Base-by-base conservation (phyloP, 306 rosid species). In the Trifolium pratense region DNA sequence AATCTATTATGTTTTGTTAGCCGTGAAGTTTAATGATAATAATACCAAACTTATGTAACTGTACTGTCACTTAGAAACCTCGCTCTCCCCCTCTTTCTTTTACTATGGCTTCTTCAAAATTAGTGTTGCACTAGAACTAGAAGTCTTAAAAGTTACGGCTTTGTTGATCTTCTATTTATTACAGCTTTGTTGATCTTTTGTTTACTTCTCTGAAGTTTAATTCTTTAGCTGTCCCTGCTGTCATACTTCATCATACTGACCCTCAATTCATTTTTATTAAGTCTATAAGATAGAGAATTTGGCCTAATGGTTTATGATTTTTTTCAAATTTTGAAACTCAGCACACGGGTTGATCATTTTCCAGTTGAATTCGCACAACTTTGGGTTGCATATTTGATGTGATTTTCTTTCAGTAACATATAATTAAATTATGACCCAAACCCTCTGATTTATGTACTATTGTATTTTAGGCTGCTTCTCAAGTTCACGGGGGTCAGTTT, bases 401-500 rank as follows among this genome's bases (percentile, higher is more conserved):
- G 37, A 37, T 61, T 36, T 79, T 7, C 20, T 56, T 51, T 9
- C 51, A 23, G 45, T 36, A 46, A 55, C 52, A 48, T 51, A 71
- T 59, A 66, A 31, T 45, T 40, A 51, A 66, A 25, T 40, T 18
- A 45, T 67, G 7, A 57, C 14, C 11, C 31, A 5, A 52, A 9
- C 49, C 32, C 37, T 32, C 75, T 53, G 79, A 79, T 40, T 39
- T 69, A 40, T 69, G 42, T 14, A 34, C 31, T 43, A 20, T 68
- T 71, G 37, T 48, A 34, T 77, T 64, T 80, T 78, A 95, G 99
- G 89, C 92, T 70, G 97, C 99, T 60, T 91, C 99, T 85, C 97
- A 95, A 74, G 97, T 95, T 74, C 93, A 95, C 6, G 97, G 97
- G 49, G 92, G 97, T 23, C 97, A 86, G 67, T 80, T 95, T 71